Evolutionary conservation across 2,329 filamentous ascomycete genomes (phyloP), one percentile per base, ranked within the genome.

Genomic region (Cladophialophora chaetospira): DNA sequence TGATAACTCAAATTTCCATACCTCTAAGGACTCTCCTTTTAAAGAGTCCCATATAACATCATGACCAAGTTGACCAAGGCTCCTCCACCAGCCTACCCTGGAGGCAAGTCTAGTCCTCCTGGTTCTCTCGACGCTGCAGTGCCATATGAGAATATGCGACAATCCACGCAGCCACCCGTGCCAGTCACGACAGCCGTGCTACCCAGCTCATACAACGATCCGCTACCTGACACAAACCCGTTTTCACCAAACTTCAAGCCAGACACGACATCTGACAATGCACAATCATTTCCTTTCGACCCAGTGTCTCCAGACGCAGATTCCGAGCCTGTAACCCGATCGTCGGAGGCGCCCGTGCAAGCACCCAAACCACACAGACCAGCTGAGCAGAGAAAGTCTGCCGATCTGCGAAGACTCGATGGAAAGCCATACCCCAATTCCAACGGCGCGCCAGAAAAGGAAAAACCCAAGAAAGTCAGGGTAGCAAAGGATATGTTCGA

Each of bases 401-500:
- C 50, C 26, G 60, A 57, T 23, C 42, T 63, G 35, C 60, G 58
- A 50, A 56, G 59, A 17, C 58, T 60, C 8, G 61, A 66, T 53
- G 64, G 56, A 26, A 61, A 56, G 40, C 56, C 62, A 9, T 62
- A 63, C 48, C 38, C 56, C 10, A 33, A 28, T 13, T 40, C 47
- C 17, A 48, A 58, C 11, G 5, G 35, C 9, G 35, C 48, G 2
- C 21, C 55, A 29, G 58, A 57, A 25, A 62, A 58, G 31, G 23
- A 36, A 15, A 40, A 50, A n/a, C 48, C 48, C 10, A 63, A 62
- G 50, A 42, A 50, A 47, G 63, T 64, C 33, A 65, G 57, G 49
- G 63, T 66, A 11, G 64, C 64, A n/a, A 63, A 60, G 53, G 64
- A 66, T 38, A 66, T 66, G 64, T 58, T 62, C 50, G 57, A 62